Base-by-base conservation (phyloP, 345 rosid genomes). In the Gossypium stocksii region DNA sequence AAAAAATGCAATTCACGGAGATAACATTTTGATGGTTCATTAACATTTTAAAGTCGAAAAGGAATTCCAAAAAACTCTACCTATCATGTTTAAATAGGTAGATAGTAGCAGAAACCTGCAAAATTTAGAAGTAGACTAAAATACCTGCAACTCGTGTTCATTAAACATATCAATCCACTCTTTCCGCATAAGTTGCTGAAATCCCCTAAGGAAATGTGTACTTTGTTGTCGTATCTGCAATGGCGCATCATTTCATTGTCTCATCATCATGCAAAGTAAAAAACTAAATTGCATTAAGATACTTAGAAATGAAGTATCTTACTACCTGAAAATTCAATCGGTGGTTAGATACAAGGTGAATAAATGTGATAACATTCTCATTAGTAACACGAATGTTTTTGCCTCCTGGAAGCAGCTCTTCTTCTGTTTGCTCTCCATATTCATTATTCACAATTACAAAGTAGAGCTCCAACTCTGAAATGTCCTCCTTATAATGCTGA, bases 101-200 rank as follows among this genome's bases (percentile, higher is more conserved):
- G 45, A 51, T 25, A 9, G 41, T 5, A 34, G 41, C 41, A 34
- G 41, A 34, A 34, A 27, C 62, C 38, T 34, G 20, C 9, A 25
- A 57, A 80, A 27, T 34, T 70, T 51, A n/a, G 45, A 58, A 46
- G 52, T 34, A 61, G 34, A 22, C 54, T 61, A 77, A 20, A 49
- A 59, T 80, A 95, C 98, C 99, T 95, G 99, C 82, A 95, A 89
- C 83, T 95, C 99, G 78, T 95, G 97, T 82, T 95, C 99, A 63
- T 95, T 89, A 76, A 95, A 93, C 99, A 95, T 95, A 77, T 91
- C 97, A 66, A 95, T 91, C 98, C 99, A 93, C 61, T 88, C 97
- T 84, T 85, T 95, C 78, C 86, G 91, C 74, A 93, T 87, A 78
- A 95, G 98, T 85, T 90, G 98, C 87, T 95, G 93, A 88, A 95